Evolutionary conservation across 192 early-diverging fungal species (phyloP).

Genomic region (Backusella circina): DNA sequence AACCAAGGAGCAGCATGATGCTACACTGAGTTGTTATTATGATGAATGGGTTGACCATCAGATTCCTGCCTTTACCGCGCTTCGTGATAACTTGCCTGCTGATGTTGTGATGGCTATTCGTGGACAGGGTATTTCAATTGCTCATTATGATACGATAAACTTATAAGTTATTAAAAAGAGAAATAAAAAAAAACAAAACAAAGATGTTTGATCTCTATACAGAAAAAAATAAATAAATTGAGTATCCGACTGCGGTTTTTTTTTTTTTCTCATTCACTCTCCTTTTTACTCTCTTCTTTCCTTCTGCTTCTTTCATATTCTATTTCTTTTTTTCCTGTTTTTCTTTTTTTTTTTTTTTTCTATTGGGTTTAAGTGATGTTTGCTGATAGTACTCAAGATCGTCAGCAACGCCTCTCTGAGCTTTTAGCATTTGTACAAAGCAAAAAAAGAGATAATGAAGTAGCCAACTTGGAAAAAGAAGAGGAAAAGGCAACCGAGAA

Average conservation of each 20-base stretch:
- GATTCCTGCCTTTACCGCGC: conserved; percentile 41
- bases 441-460: not conserved
- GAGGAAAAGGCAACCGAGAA: not conserved
- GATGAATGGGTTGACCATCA: conserved; percentile 46
- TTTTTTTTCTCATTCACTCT: not conserved
- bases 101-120: conserved; percentile 29
- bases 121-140: conserved; percentile 21
- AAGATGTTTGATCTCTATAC: not conserved
- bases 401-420: conserved; percentile 2
- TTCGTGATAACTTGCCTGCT: conserved; percentile 35
- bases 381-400: not conserved
- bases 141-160: not conserved
- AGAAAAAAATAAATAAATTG: not conserved
- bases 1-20: conserved; percentile 23
- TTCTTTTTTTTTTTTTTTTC: not conserved
- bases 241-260: not conserved
- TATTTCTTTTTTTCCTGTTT: not conserved
- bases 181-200: not conserved
- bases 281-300: not conserved
- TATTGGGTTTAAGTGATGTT: not conserved
- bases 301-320: not conserved
- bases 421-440: conserved; percentile 6
- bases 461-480: not conserved
- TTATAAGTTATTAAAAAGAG: not conserved
- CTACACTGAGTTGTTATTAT: conserved; percentile 36